Evolutionary conservation across 2,329 filamentous ascomycete genomes (phyloP), one percentile per base, ranked within the genome.

Genomic region (Chrysoporthe cubensis): DNA sequence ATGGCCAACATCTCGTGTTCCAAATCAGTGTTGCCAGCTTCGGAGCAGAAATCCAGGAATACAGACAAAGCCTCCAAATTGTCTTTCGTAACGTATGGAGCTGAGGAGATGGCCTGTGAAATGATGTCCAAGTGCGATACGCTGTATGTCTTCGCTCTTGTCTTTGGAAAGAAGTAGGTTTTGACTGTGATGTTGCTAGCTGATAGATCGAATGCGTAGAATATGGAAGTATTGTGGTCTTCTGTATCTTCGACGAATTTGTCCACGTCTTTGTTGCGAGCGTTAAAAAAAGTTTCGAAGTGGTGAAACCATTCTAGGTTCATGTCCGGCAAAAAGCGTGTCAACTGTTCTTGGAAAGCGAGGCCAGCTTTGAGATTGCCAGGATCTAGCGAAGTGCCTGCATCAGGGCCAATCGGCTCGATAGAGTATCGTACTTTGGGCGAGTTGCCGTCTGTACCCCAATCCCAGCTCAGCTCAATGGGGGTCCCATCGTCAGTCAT

Each of bases 401-500:
- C 76, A n/a, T 71, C 61, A 2, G 59, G 62, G 14, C 72, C 71
- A 32, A 80, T 73, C 0, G 78, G 76, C 63, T 80, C 78, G 1
- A 78, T 70, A 1, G 76, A 75, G 40, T 75, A 79, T 1, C 77
- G 70, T 21, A 80, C 72, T 0, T 64, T 73, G n/a, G 78, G 76
- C 1, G 63, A 52, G 0, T 65, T 59, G 2, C n/a, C 42, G 0
- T 71, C 71, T 1, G 67, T 67, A n/a, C 64, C 43, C 72, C 75
- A 79, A 18, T 76, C 75, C 79, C 79, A 80, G 69, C 78, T 80
- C 2, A 80, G 66, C 69, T 80, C 78, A 7, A 80, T 71, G 0
- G 79, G 79, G 1, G 72, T 76, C 57, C 76, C 69, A 62, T 80
- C 75, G 60, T 81, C 79, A 3, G 78, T 80, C 78, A 80, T 80